Conservation (phyloP, 176 grass and related monocot genomes). For the Thinopyrum elongatum region DNA sequence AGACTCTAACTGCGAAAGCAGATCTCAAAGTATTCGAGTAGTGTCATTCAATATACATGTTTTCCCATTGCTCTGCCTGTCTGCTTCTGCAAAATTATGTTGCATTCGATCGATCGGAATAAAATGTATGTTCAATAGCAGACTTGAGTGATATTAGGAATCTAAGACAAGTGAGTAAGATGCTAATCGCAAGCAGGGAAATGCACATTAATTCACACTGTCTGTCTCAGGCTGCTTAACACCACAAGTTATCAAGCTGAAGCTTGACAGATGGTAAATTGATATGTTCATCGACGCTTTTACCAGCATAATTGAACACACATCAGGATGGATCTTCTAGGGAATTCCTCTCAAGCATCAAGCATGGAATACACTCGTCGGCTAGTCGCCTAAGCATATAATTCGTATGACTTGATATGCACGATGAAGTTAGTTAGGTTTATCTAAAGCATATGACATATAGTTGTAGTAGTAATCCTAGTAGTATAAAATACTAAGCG, state of each 20-base stretch:
- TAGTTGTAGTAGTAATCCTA: no score
- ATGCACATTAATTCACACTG: no score
- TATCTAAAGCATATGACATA: no score
- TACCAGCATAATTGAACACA: neutral
- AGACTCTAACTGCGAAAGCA: constrained; percentile 62
- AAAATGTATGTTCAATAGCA: neutral
- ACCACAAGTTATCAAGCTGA: no score
- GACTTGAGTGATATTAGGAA: neutral
- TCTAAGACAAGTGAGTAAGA: neutral
- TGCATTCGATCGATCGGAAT: neutral
- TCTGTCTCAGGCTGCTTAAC: no score
- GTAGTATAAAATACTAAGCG: no score
- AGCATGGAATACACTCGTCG: no score
- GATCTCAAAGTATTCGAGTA: constrained; percentile 53
- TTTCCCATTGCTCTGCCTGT: constrained; percentile 75
- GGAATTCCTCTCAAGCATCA: no score
- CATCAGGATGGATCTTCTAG: neutral
- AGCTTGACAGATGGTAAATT: neutral
- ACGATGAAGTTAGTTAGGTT: no score
- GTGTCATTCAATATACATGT: constrained; percentile 68
- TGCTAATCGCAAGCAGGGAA: neutral
- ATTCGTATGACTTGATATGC: no score
- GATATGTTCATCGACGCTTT: neutral
- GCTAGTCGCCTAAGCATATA: no score
- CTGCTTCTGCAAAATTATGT: constrained; percentile 53